Conservation (phyloP, 306 rosid genomes). For the Begonia loranthoides region DNA sequence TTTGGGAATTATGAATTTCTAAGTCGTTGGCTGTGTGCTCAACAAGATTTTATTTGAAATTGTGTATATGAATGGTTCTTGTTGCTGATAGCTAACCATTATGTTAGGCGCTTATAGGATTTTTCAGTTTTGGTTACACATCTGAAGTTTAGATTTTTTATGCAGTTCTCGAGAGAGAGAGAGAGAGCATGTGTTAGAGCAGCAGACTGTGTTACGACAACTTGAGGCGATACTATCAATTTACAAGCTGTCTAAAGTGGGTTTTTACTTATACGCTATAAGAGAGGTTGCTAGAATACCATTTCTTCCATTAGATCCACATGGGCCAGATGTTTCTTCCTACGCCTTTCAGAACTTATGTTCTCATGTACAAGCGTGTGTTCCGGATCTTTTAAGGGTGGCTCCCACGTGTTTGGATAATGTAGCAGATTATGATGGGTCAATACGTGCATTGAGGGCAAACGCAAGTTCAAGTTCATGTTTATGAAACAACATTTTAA, state of each 20-base stretch:
- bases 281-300: slow-evolving; percentile 91
- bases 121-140: too few relatives aligned
- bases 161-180: slow-evolving; percentile 89
- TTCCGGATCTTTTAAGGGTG: slow-evolving; percentile 80
- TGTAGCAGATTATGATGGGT: slow-evolving; percentile 74
- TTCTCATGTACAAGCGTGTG: slow-evolving; percentile 85
- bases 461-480: slow-evolving; percentile 32
- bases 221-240: slow-evolving; percentile 78
- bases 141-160: slow-evolving; percentile 1
- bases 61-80: too few relatives aligned
- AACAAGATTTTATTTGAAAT: too few relatives aligned
- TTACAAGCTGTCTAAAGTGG: slow-evolving; percentile 76
- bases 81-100: too few relatives aligned
- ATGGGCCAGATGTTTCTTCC: slow-evolving; percentile 49
- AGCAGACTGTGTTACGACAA: slow-evolving; percentile 82
- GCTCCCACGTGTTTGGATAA: slow-evolving; percentile 87
- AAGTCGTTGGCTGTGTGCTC: too few relatives aligned
- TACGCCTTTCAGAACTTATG: slow-evolving; percentile 67
- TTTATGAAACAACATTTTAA: not conserved
- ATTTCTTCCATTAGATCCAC: slow-evolving; percentile 86
- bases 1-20: too few relatives aligned
- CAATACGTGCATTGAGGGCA: slow-evolving; percentile 87
- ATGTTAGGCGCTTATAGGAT: too few relatives aligned
- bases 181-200: slow-evolving; percentile 70
- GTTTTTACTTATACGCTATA: slow-evolving; percentile 58